Conservation (phyloP, 148 eudicot genomes). For the Vaccinium myrtillus region DNA sequence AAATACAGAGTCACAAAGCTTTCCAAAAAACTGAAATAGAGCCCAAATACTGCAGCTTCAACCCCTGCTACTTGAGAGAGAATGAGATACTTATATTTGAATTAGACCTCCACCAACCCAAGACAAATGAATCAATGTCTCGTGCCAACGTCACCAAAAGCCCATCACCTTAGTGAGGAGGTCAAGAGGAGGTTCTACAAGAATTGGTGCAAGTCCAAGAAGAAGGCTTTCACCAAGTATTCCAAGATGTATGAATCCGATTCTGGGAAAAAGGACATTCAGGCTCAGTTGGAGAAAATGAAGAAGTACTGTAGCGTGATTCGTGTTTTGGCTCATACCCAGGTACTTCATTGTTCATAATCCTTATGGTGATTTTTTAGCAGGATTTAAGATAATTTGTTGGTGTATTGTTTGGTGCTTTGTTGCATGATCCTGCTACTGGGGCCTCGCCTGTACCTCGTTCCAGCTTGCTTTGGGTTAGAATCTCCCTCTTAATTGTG, state of each 20-base stretch:
- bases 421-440: background rate
- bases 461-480: background rate
- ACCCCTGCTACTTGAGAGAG: too few species aligned
- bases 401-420: background rate
- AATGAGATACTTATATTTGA: too few species aligned
- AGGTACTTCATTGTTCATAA: constrained; percentile 22
- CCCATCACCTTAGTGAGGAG: constrained; percentile 29
- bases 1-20: too few species aligned
- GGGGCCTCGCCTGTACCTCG: background rate
- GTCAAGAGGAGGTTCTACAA: constrained; percentile 46
- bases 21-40: too few species aligned
- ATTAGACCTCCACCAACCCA: too few species aligned
- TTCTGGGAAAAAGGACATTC: constrained; percentile 41
- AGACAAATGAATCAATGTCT: too few species aligned
- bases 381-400: background rate
- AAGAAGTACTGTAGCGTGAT: constrained; percentile 41
- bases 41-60: too few species aligned
- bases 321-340: constrained; percentile 49
- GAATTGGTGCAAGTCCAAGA: constrained; percentile 52
- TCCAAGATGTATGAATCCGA: constrained; percentile 41
- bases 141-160: too few species aligned
- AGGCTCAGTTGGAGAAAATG: constrained; percentile 41
- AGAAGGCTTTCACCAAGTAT: constrained; percentile 40
- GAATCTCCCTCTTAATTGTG: too few species aligned
- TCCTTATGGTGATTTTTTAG: too few species aligned